Base-by-base conservation (phyloP, 495 filamentous ascomycete species). In the Talaromyces nanjingensis region DNA sequence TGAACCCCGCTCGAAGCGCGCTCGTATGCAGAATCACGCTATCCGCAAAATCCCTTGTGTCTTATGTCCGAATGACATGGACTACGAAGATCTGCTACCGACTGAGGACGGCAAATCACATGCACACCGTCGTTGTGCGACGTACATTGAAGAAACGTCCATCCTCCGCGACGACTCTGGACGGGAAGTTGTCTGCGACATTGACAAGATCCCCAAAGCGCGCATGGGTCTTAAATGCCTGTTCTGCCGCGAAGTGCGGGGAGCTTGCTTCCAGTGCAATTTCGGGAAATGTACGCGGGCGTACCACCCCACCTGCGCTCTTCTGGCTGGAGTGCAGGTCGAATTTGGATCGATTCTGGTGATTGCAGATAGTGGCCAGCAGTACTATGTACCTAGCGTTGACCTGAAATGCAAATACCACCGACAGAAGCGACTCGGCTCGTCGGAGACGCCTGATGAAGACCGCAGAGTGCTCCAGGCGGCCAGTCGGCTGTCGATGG, bases 221-320 rank as follows among this genome's bases (percentile, higher is more conserved):
- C 89, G 94, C 11, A 74, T 94, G 68, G 92, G 94, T 8, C 85
- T 98, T 63, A 96, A 93, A 72, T 99, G 94, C 75, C 86, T 93
- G 58, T 96, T 91, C 74, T 99, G 94, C 71, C 90, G 92, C 39
- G 93, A 91, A 56, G 94, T 92, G 71, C 91, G 89, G 65, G 94
- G 94, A 29, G 90, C 92, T 16, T 96, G 93, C 75, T 96, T 99
- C 79, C 94, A 99, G 74, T 99, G 94, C 77, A 94, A 91, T 6
- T 87, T 88, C 63, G 94, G 92, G 80, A 98, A 97, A 74, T 99
- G 94, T 72, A 89, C 89, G 25, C 82, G 93, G 64, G 87, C 96
- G 3, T 99, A 96, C 72, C 94, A 99, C 74, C 91, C 93, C 2
- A 98, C 92, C 14, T 99, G 94, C 70, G 93, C 94, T 2, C 87